Conservation (phyloP, 129 eudicot species). For the Apium graveolens region DNA sequence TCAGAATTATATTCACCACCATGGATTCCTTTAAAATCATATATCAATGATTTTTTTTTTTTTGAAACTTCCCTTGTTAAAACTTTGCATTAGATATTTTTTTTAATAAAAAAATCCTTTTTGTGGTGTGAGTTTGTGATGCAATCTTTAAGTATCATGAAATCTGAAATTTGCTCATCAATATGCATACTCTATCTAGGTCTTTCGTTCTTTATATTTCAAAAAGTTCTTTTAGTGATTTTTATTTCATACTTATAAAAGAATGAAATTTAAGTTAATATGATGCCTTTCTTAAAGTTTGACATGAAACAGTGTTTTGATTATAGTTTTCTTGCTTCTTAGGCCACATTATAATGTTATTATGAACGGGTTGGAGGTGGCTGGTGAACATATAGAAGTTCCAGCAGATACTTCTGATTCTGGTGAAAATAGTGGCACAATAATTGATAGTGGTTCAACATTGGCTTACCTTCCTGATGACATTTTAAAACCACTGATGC, state of each 20-base stretch:
- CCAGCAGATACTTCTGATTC: constrained; percentile 53
- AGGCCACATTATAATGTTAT: constrained; percentile 92
- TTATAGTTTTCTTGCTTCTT: constrained; percentile 19
- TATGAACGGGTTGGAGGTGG: constrained; percentile 72
- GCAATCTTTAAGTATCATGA: not conserved
- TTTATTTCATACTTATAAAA: not conserved
- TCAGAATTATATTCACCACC: not conserved
- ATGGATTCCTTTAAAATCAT: not conserved
- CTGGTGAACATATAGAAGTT: constrained; percentile 48
- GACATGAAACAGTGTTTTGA: constrained; percentile 5
- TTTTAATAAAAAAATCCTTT: not conserved
- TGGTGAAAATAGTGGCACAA: constrained; percentile 59
- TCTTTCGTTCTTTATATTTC: not conserved
- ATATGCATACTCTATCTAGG: not conserved
- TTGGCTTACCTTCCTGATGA: constrained; percentile 81
- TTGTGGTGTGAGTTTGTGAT: not conserved
- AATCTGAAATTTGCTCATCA: not conserved
- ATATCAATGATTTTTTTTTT: not conserved
- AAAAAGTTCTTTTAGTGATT: not conserved
- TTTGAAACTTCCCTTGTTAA: not conserved
- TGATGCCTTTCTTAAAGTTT: not conserved
- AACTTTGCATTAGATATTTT: not conserved
- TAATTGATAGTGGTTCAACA: constrained; percentile 88
- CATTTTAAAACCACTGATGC: constrained; percentile 38
- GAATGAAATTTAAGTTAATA: not conserved